Evolutionary conservation across 805 yeast genomes (phyloP).

Genomic region (Cyberlindnera samutprakarnensis): DNA sequence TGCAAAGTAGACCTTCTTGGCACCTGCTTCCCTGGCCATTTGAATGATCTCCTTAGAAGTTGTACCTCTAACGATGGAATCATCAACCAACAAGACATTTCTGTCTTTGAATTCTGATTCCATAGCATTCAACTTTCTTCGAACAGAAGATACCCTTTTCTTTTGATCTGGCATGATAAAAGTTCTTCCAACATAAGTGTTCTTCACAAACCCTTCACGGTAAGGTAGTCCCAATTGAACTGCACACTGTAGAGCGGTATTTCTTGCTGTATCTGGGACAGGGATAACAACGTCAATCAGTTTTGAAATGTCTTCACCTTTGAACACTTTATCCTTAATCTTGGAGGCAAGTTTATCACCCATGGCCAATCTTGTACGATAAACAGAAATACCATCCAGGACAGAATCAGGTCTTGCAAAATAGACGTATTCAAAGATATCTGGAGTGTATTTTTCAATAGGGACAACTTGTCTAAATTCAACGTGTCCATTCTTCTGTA

Average conservation of each 20-base stretch:
- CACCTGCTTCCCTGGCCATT: constrained; percentile 99
- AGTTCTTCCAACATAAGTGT: constrained; percentile 95
- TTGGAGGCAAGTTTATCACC: constrained; percentile 81
- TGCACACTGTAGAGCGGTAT: constrained; percentile 89
- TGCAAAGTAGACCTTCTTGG: constrained; percentile 89
- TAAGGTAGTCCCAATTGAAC: constrained; percentile 73
- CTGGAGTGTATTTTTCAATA: constrained; percentile 78
- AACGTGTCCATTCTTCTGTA: constrained; percentile 71
- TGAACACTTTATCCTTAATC: constrained; percentile 37
- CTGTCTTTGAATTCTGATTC: constrained; percentile 81
- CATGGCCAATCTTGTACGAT: constrained; percentile 88
- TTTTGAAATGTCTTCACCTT: constrained; percentile 37
- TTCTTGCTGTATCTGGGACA: constrained; percentile 97
- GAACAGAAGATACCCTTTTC: constrained; percentile 87
- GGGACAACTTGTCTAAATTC: constrained; percentile 84
- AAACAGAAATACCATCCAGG: constrained; percentile 93
- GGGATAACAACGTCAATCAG: constrained; percentile 93
- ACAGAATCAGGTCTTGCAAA: constrained; percentile 98
- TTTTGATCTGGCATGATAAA: constrained; percentile 98
- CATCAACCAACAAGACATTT: constrained; percentile 87
- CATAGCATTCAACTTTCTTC: constrained; percentile 96
- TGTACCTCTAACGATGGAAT: constrained; percentile 96
- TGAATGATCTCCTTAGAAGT: constrained; percentile 93
- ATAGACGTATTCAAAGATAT: constrained; percentile 94
- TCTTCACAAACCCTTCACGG: constrained; percentile 95